Conservation (phyloP, 345 rosid genomes). For the Bruguiera gymnorhiza region DNA sequence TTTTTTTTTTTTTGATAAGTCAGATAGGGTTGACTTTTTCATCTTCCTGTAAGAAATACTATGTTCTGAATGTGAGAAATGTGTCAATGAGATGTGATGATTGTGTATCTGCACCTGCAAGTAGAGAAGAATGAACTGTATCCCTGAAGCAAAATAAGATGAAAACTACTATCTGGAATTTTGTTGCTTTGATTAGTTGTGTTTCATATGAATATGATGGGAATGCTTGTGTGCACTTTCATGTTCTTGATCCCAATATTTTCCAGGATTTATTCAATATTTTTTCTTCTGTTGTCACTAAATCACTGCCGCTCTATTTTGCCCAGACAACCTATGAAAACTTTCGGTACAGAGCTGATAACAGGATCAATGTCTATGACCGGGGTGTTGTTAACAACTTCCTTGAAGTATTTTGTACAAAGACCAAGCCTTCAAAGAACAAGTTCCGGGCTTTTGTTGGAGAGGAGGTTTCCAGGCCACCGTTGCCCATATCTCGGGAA, state of each 20-base stretch:
- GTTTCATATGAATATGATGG: background rate
- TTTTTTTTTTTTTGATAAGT: no score
- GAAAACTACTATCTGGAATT: background rate
- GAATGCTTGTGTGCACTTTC: background rate
- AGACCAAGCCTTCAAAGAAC: slow-evolving; percentile 71
- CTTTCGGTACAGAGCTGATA: slow-evolving; percentile 80
- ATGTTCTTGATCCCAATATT: background rate
- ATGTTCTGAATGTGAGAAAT: no score
- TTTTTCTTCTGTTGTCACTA: background rate
- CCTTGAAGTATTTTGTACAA: slow-evolving; percentile 68
- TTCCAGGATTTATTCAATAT: background rate
- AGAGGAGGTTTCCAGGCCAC: slow-evolving; percentile 52
- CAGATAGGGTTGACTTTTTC: no score
- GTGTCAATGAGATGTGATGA: no score
- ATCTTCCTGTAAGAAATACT: no score
- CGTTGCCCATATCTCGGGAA: slow-evolving; percentile 47
- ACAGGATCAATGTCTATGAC: slow-evolving; percentile 55
- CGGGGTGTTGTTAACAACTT: slow-evolving; percentile 63
- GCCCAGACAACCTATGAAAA: slow-evolving; percentile 95
- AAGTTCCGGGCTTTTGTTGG: slow-evolving; percentile 61
- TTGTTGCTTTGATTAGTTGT: background rate
- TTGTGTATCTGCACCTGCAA: no score
- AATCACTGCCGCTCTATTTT: slow-evolving; percentile 18
- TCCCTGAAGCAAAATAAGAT: background rate
- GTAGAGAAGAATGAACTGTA: background rate